These are phyloP conservation scores for Irineochytrium annulatum DNA, from an alignment of 192 early-diverging fungal genomes.

Conservation along the genomic window DNA sequence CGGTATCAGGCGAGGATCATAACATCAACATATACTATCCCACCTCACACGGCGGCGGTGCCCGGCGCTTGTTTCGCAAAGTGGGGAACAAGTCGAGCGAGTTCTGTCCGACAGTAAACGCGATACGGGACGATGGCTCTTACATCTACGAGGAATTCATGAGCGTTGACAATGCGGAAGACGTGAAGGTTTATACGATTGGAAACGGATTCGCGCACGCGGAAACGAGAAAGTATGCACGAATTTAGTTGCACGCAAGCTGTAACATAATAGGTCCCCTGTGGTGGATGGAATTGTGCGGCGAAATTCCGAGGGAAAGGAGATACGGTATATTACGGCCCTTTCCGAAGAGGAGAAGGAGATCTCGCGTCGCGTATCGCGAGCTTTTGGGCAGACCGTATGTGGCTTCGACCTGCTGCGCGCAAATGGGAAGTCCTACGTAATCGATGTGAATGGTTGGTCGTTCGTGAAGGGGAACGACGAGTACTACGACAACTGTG, in stretches of 20 bases:
- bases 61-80: constrained; percentile 42
- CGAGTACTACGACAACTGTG: constrained; percentile 86
- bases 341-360: constrained; percentile 74
- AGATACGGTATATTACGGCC: constrained; percentile 86
- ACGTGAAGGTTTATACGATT: constrained; percentile 97
- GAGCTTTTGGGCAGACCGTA: constrained; percentile 87
- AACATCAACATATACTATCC: constrained; percentile 96
- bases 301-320: constrained; percentile 94
- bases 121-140: constrained; percentile 70
- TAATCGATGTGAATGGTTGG: constrained; percentile 99
- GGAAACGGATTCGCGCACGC: constrained; percentile 87
- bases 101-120: constrained; percentile 64
- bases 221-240: constrained; percentile 81
- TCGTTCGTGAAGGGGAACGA: constrained; percentile 96
- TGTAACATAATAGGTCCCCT: constrained; percentile 58
- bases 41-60: constrained; percentile 67
- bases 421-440: constrained; percentile 72
- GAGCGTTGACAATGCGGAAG: constrained; percentile 89
- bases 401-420: constrained; percentile 95
- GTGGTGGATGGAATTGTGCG: constrained; percentile 95
- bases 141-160: constrained; percentile 96
- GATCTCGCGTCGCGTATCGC: constrained; percentile 67
- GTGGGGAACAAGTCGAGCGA: constrained; percentile 95
- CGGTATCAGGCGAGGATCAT: constrained; percentile 93
- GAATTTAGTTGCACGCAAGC: not conserved